Evolutionary conservation across 163 green algal genomes (phyloP), one percentile per base, ranked within the genome.

Genomic region (Scenedesmus sp.): DNA sequence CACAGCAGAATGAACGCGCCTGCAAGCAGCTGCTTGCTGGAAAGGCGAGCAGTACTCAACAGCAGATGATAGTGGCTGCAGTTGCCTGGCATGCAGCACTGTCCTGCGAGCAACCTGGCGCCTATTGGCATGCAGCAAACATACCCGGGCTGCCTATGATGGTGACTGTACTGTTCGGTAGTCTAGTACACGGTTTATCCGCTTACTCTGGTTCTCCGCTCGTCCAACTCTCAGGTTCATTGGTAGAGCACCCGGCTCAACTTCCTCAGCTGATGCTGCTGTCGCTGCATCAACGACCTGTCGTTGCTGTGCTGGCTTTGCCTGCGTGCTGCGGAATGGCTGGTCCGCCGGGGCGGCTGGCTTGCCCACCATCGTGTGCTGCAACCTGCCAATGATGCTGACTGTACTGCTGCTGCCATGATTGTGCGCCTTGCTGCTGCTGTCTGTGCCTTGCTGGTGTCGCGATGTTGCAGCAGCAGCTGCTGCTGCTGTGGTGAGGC

Each of bases 271-370:
- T 73, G 26, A 0, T 44, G 44, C 44, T 76, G 40, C 65, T 76
- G 37, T 76, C 4, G 30, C 65, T 20, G 30, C 65, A 40, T 40
- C 65, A 37, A 12, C 81, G 18, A 22, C 6, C 81, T 44, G 44
- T 12, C 33, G 15, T 49, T 86, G 81, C 44, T 87, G 82, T 87
- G 53, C 49, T 76, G 30, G 30, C 65, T 76, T 76, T 76, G 65
- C 65, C 30, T 76, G 65, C 65, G 3, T 40, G 65, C 30, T 76
- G 65, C 30, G 16, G 6, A 37, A 15, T 18, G 7, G 15, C 65
- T 76, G 37, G 4, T 40, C 65, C 7, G 24, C 65, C 18, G 30
- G 16, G 7, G 65, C 30, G 20, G 65, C 30, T 9, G 15, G 42
- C 65, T 76, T 76, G 30, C 30, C 65, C 26, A 76, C 7, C 7